Evolutionary conservation across 2,329 filamentous ascomycete species (phyloP), one percentile per base, ranked within the genome.

Genomic region (Incumbomyces lentus): DNA sequence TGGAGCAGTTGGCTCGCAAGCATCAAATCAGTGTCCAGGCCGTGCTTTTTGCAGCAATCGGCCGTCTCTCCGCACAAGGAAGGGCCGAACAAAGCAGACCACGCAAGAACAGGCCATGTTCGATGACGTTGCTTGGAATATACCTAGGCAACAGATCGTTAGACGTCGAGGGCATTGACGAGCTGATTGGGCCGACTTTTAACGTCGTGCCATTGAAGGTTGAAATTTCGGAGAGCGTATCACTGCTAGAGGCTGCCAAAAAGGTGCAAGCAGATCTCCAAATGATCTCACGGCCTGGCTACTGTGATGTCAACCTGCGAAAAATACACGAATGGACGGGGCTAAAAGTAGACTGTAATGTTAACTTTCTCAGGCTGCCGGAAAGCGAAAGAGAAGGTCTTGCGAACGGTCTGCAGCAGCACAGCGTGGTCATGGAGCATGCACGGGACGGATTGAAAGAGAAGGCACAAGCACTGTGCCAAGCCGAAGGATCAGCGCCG

Each of bases 61-160:
- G 22, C 5, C 8, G 22, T 26, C 5, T 26, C 22, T 26, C 22
- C 8, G 78, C 84, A 2, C 76, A 72, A 51, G 58, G 71, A 5
- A 70, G 74, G 55, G 22, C 31, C 36, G 6, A 34, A 18, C 6
- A 26, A 11, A 2, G 36, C 5, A 16, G 48, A 36, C 1, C 47
- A 33, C 12, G 47, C 3, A 7, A 48, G 2, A 41, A 17, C 31
- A 16, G 12, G 22, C 44, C 22, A 6, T 32, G 44, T 5, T 32
- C 58, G 5, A 68, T 76, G 33, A 63, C 85, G 1, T 65, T 86
- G 0, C 73, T 95, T 42, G 89, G 88, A 1, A 64, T 95, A 17
- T 95, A 95, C 62, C 75, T 94, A 7, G 85, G 87, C 35, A 94
- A 93, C 60, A 76, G 87, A 43, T 72, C 74, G 0, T 68, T 75